Evolutionary conservation across 768 basidiomycete species (phyloP), one percentile per base, ranked within the genome.

Genomic region (Rhodotorula paludigena): DNA sequence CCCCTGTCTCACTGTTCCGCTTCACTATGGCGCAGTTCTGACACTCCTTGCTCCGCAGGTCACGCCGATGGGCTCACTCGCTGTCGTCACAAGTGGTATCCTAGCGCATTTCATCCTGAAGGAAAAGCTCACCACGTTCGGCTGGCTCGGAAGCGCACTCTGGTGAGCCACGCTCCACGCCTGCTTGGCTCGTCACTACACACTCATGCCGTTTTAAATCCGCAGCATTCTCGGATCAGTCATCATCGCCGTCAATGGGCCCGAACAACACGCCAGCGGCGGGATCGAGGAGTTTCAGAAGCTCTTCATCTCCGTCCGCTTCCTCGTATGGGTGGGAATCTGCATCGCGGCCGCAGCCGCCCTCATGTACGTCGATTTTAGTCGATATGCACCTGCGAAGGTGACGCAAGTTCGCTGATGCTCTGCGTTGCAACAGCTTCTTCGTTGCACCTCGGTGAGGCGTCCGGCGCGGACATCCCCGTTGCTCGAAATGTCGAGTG

Each of bases 21-120:
- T 41, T 42, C 39, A 3, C n/a, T n/a, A n/a, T n/a, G 38, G 18
- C 8, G 23, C 41, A 10, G 5, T 1, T 30, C 30, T 36, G 35
- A 52, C 49, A 11, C 6, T 11, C 30, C 77, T 89, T 33, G 87
- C 91, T 77, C 91, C 91, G 36, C 51, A 67, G 66, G 96, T 98
- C 67, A 98, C 94, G 45, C 96, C 94, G 5, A 84, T 99, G 74
- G 94, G 94, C 48, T 92, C 94, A 14, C 84, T 99, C 61, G 92
- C 92, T 28, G 96, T 99, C 73, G 96, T 99, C 72, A 83, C 98
- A 71, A 94, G 71, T 42, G 71, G 72, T 38, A 88, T 94, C 41
- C 81, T 97, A 25, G 93, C 93, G 12, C 92, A 90, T 38, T 82
- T 94, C 71, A 90, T 98, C 81, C 87, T 99, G 74, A 86, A 93